Percentiles rank a stretch among this genome's conserved stretches.
Conservation (phyloP, 352 stramenopile genomes). For the Phytophthora kernoviae region DNA sequence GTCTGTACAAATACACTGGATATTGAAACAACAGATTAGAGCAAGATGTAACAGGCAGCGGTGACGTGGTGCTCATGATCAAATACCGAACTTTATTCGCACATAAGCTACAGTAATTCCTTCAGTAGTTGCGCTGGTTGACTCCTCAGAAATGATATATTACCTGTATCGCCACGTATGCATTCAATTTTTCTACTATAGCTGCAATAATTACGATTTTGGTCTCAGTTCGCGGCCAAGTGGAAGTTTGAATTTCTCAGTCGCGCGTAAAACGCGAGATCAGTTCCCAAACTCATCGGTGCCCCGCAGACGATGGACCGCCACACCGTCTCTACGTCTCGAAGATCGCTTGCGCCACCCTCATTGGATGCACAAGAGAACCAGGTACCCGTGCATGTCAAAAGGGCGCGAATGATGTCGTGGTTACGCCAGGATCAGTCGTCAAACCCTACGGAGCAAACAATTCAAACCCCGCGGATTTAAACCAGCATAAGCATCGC, state of each 20-base stretch:
- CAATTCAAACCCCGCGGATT: slow-evolving; percentile 4
- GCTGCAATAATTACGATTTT: background rate
- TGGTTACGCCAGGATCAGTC: slow-evolving; percentile 7
- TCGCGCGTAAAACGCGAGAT: slow-evolving; percentile 22
- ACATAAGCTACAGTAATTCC: background rate
- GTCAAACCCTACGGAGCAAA: slow-evolving; percentile 16
- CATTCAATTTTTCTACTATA: background rate
- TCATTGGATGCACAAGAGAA: slow-evolving; percentile 42
- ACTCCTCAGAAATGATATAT: too few species aligned
- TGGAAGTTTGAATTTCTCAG: slow-evolving; percentile 39
- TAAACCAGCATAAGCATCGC: slow-evolving; percentile 8
- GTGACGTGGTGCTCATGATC: background rate
- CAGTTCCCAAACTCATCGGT: slow-evolving; percentile 19
- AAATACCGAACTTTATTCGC: background rate
- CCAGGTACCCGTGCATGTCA: slow-evolving; percentile 19
- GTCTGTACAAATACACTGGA: slow-evolving; percentile 9
- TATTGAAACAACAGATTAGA: background rate
- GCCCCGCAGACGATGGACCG: slow-evolving; percentile 27
- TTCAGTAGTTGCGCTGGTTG: background rate
- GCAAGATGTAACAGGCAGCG: background rate
- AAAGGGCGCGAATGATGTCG: slow-evolving; percentile 4
- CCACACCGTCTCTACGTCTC: slow-evolving; percentile 3
- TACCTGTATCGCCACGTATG: too few species aligned
- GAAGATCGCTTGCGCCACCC: background rate
- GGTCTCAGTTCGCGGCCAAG: slow-evolving; percentile 26